phyloP scores from a whole-genome alignment of 2,329 filamentous ascomycete genomes.

The Stylonectria norvegica region DNA sequence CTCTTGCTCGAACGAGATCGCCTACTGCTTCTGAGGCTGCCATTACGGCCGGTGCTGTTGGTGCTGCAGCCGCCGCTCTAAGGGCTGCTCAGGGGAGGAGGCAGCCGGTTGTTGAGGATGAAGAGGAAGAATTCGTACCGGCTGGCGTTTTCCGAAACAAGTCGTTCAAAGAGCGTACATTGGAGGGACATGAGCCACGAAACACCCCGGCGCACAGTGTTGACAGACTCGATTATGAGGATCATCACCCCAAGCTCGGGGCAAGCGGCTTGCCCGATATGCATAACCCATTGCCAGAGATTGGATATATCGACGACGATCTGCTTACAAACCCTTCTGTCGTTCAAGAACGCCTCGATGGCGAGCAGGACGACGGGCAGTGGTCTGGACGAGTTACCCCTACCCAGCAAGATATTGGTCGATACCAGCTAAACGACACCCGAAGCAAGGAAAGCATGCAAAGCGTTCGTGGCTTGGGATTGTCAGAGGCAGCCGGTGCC shows the following conservation, averaged over 20 bases:
- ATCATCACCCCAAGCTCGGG: conserved; percentile 56
- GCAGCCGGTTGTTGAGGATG: conserved; percentile 34
- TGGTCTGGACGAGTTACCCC: conserved; percentile 58
- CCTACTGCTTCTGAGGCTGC: conserved; percentile 56
- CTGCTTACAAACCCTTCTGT: conserved; percentile 82
- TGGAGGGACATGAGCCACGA: conserved; percentile 52
- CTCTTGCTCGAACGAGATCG: conserved; percentile 40
- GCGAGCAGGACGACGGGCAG: conserved; percentile 39
- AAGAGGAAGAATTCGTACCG: conserved; percentile 40
- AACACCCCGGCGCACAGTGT: conserved; percentile 58
- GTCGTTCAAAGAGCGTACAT: conserved; percentile 64
- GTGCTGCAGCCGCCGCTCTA: conserved; percentile 49
- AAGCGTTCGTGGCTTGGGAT: conserved; percentile 36
- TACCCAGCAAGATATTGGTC: conserved; percentile 27
- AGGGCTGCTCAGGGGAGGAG: conserved; percentile 49
- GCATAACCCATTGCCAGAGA: conserved; percentile 71
- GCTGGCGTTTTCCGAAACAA: conserved; percentile 57
- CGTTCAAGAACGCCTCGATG: conserved; percentile 69
- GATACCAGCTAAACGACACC: conserved; percentile 26
- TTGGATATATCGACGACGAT: conserved; percentile 66
- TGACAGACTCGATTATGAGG: conserved; percentile 53
- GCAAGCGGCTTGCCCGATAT: conserved; percentile 67
- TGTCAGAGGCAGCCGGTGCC: conserved; percentile 51
- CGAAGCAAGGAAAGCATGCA: conserved; percentile 34
- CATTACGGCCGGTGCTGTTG: conserved; percentile 55